Evolutionary conservation across 768 basidiomycete genomes (phyloP).

Genomic region (Russula sp.): DNA sequence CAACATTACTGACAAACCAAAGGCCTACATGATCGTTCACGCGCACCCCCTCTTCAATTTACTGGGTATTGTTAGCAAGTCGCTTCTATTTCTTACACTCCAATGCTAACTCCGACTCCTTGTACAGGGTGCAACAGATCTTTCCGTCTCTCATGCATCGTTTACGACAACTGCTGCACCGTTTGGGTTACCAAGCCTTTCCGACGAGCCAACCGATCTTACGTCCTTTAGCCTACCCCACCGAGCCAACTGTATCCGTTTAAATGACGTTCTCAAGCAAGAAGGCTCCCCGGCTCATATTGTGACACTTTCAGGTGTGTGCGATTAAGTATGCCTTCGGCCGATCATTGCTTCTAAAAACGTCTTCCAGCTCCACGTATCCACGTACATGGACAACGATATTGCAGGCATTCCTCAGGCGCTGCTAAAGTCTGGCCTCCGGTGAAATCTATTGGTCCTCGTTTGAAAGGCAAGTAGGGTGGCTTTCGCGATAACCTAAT

Average conservation of each 20-base stretch:
- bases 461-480: slow-evolving; percentile 98
- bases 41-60: slow-evolving; percentile 12
- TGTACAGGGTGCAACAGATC: too few relatives aligned
- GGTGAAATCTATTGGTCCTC: slow-evolving; percentile 96
- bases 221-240: too few relatives aligned
- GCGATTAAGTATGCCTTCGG: background rate
- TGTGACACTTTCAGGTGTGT: slow-evolving; percentile 81
- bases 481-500: slow-evolving; percentile 96
- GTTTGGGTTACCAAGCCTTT: too few relatives aligned
- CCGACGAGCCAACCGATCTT: too few relatives aligned
- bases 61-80: slow-evolving; percentile 10
- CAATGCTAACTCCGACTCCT: too few relatives aligned
- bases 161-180: too few relatives aligned
- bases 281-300: slow-evolving; percentile 97
- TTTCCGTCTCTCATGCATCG: too few relatives aligned
- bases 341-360: slow-evolving; percentile 6
- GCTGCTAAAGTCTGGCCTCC: slow-evolving; percentile 93
- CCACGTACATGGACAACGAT: slow-evolving; percentile 99
- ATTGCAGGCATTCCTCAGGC: slow-evolving; percentile 98
- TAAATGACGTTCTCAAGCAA: slow-evolving; percentile 46
- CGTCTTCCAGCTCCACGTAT: slow-evolving; percentile 86
- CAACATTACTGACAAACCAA: slow-evolving; percentile 16
- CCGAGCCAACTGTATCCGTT: too few relatives aligned
- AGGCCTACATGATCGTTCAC: slow-evolving; percentile 14
- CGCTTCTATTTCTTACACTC: background rate